Conservation (phyloP, 129 eudicot genomes). For the Tagetes patula region DNA sequence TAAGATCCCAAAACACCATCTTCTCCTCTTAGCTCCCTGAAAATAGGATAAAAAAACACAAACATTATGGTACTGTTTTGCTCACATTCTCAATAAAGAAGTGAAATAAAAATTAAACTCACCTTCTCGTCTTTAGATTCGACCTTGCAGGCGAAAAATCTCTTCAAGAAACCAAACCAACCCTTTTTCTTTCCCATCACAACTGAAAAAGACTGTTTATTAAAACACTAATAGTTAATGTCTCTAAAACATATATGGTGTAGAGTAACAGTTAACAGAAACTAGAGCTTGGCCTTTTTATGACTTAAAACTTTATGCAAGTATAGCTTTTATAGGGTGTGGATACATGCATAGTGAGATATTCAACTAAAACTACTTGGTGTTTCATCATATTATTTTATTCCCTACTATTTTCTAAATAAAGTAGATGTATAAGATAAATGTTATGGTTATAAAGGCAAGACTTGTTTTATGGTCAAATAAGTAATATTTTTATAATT, state of each 20-base stretch:
- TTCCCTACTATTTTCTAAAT: no score
- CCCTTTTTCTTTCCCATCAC: conserved; percentile 63
- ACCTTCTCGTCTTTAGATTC: conserved; percentile 54
- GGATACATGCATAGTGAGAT: neutral
- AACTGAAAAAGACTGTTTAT: neutral
- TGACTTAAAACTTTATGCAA: conserved; percentile 4
- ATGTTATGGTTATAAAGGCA: neutral
- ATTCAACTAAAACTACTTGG: neutral
- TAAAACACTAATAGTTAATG: conserved; percentile 12
- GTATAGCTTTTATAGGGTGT: conserved; percentile 18
- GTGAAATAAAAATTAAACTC: neutral
- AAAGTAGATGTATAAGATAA: neutral
- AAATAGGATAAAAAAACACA: neutral
- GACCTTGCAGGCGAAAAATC: conserved; percentile 52
- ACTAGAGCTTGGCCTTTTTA: neutral
- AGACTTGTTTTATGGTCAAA: conserved; percentile 7
- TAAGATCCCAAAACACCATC: conserved; percentile 52
- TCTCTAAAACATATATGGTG: conserved; percentile 13
- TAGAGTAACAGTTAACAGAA: neutral
- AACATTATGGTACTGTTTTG: neutral
- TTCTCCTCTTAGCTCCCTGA: conserved; percentile 54
- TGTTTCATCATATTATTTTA: neutral
- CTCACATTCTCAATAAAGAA: neutral
- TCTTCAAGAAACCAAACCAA: conserved; percentile 60
- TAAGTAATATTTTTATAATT: neutral